Percentiles rank a stretch among this genome's conserved stretches.
Conservation (phyloP, 495 filamentous ascomycete genomes). For the Arthonia radiata region DNA sequence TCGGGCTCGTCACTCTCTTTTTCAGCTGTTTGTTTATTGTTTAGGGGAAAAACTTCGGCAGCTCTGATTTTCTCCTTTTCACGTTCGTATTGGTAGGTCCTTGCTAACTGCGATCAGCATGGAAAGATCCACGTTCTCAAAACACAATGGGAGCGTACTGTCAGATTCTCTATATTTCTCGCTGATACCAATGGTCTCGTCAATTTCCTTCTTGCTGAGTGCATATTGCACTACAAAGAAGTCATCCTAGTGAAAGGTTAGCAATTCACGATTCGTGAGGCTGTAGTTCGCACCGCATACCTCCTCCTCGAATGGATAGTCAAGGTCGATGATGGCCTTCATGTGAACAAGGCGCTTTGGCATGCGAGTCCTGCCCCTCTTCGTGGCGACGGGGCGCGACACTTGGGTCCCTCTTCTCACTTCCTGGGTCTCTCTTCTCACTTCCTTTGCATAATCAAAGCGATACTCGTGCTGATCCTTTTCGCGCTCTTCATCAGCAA, state of each 20-base stretch:
- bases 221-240: slow-evolving; percentile 57
- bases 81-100: slow-evolving; percentile 3
- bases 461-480: too few species aligned
- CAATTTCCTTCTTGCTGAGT: slow-evolving; percentile 69
- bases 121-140: neutral
- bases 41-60: slow-evolving; percentile 9
- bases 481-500: too few species aligned
- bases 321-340: slow-evolving; percentile 53
- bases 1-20: too few species aligned
- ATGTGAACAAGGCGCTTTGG: slow-evolving; percentile 51
- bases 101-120: neutral
- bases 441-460: too few species aligned
- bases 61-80: slow-evolving; percentile 9
- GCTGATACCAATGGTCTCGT: slow-evolving; percentile 61
- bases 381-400: too few species aligned
- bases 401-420: too few species aligned
- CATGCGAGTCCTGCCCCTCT: slow-evolving; percentile 72
- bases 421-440: too few species aligned
- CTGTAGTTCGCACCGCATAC: too few species aligned
- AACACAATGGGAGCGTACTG: slow-evolving; percentile 11
- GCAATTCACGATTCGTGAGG: slow-evolving; percentile 4
- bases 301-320: slow-evolving; percentile 72
- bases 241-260: slow-evolving; percentile 30
- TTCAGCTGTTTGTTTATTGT: slow-evolving; percentile 21
- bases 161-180: slow-evolving; percentile 35